Percentiles rank a stretch among this genome's conserved stretches.
These are phyloP conservation scores for Amanita thiersii DNA, from an alignment of 768 basidiomycete genomes.

Conservation along the genomic window DNA sequence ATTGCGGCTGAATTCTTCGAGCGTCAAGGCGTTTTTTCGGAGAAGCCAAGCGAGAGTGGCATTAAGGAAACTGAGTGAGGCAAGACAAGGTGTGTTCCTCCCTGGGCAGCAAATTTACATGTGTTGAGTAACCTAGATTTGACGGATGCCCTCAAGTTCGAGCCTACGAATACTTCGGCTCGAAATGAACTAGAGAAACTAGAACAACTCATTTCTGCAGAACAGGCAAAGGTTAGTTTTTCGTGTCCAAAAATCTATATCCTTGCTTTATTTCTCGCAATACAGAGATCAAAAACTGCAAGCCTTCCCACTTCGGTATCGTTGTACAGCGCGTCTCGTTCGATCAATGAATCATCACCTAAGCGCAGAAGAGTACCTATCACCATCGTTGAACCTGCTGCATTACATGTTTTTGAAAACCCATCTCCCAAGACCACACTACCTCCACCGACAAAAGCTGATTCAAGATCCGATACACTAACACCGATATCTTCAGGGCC, in stretches of 20 bases:
- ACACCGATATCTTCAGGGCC: conserved; percentile 18
- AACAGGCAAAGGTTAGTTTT: conserved; percentile 25
- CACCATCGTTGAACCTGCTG: conserved; percentile 39
- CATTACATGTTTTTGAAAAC: neutral
- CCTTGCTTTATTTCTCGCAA: neutral
- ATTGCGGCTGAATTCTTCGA: conserved; percentile 43
- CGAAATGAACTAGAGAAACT: conserved; percentile 55
- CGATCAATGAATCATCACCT: conserved; percentile 14
- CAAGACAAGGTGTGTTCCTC: conserved; percentile 47
- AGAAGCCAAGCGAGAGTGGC: conserved; percentile 64
- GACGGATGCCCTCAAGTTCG: conserved; percentile 43
- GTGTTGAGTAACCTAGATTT: conserved; percentile 42
- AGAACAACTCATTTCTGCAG: conserved; percentile 25
- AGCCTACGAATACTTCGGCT: conserved; percentile 57
- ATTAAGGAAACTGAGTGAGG: conserved; percentile 46
- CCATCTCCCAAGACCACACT: neutral
- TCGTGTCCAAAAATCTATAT: neutral
- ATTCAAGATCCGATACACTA: conserved; percentile 8
- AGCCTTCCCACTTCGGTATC: conserved; percentile 12
- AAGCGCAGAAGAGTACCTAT: conserved; percentile 60
- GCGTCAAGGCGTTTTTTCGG: conserved; percentile 76
- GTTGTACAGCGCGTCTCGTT: conserved; percentile 9
- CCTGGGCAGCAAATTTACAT: conserved; percentile 1
- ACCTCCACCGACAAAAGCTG: neutral
- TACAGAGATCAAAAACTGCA: conserved; percentile 21